Percentiles rank a stretch among this genome's conserved stretches.
phyloP scores from a whole-genome alignment of 768 basidiomycete species.

The Coprinopsis marcescibilis region DNA sequence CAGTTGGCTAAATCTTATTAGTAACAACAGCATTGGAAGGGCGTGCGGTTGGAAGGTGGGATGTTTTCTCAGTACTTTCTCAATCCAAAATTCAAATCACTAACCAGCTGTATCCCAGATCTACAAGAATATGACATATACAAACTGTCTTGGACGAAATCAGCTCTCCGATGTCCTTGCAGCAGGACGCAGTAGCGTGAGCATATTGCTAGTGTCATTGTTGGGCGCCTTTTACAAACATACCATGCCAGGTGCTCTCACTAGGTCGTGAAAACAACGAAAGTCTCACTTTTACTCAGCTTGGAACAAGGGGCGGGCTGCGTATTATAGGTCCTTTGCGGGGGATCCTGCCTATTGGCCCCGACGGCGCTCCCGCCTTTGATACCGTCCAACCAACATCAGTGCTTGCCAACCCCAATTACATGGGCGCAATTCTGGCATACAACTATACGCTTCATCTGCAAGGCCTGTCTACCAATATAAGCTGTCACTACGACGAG shows the following conservation, averaged over 20 bases:
- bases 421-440: background rate
- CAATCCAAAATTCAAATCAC: too few relatives aligned
- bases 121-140: background rate
- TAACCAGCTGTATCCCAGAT: background rate
- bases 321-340: conserved; percentile 20
- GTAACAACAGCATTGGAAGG: background rate
- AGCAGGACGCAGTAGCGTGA: background rate
- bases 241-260: conserved; percentile 12
- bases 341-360: conserved; percentile 19
- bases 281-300: conserved; percentile 15
- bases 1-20: background rate
- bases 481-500: conserved; percentile 15
- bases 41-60: background rate
- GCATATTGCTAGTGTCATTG: background rate
- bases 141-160: background rate
- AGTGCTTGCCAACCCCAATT: conserved; percentile 6
- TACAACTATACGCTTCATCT: conserved; percentile 20
- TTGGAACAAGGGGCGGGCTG: conserved; percentile 14
- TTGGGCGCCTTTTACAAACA: background rate
- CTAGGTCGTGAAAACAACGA: conserved; percentile 12
- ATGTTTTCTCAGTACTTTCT: too few relatives aligned
- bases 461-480: conserved; percentile 18
- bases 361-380: conserved; percentile 18
- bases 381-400: conserved; percentile 10
- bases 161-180: background rate